Base-by-base conservation (phyloP, 2,329 filamentous ascomycete species). In the Ophiostoma sp. region DNA sequence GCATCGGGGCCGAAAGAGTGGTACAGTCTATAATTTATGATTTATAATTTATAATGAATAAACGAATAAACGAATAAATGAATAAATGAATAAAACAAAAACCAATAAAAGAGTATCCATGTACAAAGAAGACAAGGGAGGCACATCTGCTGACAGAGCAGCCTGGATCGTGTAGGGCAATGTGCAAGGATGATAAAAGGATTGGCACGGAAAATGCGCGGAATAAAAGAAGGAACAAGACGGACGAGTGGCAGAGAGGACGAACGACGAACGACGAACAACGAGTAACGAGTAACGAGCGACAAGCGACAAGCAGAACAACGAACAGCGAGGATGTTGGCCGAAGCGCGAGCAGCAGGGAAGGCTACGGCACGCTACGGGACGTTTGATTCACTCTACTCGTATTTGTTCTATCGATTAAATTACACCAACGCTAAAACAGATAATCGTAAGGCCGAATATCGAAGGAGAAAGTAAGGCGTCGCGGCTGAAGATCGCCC, bases 281-380 rank as follows among this genome's bases (percentile, higher is more conserved):
- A 44, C 42, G 42, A 44, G 42, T 12, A 12, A 44, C 42, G 42
- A 44, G 42, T 3, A 12, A 44, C 42, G 42, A 44, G 42, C 11
- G 3, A 44, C 42, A 12, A 44, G 42, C 42, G 3, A 44, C 27
- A 12, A 58, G 11, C 12, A 36, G 38, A 36, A 58, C n/a, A 18
- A 58, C 52, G 52, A 58, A 38, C 52, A 38, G 38, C 52, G 55
- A 62, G 7, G 58, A 62, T 38, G 58, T 41, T 63, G 60, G 36
- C 60, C 60, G 60, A 63, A 63, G 40, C 60, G 60, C 60, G 60
- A 63, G 60, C 16, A 42, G n/a, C 36, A 63, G 60, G 55, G 11
- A 38, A 60, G 55, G 55, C 55, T 60, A 40, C 55, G 55, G 55
- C 55, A 60, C 55, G 55, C 27, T 60, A 55, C 49, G 9, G 55